A percentile compares a stretch with the other conserved stretches of the same genome.
Evolutionary conservation across 208 protist genomes (phyloP).

Genomic region (Herpetomonas tarakana): DNA sequence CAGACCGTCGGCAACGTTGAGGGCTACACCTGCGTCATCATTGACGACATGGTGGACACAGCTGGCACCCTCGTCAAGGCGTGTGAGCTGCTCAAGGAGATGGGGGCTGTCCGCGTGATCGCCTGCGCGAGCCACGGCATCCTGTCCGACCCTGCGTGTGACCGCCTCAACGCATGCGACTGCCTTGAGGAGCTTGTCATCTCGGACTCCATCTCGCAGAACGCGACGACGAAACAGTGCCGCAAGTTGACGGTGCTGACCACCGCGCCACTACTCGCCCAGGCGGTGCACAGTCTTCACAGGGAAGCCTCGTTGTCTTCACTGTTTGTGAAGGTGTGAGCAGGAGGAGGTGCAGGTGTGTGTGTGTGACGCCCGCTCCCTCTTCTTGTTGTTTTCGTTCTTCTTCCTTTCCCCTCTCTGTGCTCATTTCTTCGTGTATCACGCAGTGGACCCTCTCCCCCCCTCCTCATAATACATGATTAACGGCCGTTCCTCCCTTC

Average conservation of each 20-base stretch:
- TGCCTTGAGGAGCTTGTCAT: conserved; percentile 92
- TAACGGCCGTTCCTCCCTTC: too few relatives aligned
- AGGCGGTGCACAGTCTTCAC: conserved; percentile 86
- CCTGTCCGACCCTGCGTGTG: conserved; percentile 87
- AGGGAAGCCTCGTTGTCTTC: conserved; percentile 78
- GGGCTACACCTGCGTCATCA: conserved; percentile 93
- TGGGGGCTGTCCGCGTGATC: conserved; percentile 91
- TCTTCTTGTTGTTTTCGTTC: not conserved
- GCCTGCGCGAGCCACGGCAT: conserved; percentile 95
- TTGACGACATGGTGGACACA: conserved; percentile 98
- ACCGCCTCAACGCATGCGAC: conserved; percentile 86
- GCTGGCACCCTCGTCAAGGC: conserved; percentile 94
- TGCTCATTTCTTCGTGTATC: not conserved
- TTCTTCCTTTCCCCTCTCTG: not conserved
- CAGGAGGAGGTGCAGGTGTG: not conserved
- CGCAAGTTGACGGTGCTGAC: conserved; percentile 87
- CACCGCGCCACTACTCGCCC: conserved; percentile 83
- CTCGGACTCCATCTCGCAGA: conserved; percentile 87
- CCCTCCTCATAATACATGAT: too few relatives aligned
- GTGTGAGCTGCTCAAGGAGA: conserved; percentile 82
- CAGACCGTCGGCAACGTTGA: conserved; percentile 95
- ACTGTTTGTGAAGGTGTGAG: conserved; percentile 66
- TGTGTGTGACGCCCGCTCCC: not conserved
- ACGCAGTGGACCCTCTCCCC: too few relatives aligned
- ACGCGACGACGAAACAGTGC: conserved; percentile 60